phyloP scores from a whole-genome alignment of 1,139 yeast species.

The Oligophagozyma castellii region DNA sequence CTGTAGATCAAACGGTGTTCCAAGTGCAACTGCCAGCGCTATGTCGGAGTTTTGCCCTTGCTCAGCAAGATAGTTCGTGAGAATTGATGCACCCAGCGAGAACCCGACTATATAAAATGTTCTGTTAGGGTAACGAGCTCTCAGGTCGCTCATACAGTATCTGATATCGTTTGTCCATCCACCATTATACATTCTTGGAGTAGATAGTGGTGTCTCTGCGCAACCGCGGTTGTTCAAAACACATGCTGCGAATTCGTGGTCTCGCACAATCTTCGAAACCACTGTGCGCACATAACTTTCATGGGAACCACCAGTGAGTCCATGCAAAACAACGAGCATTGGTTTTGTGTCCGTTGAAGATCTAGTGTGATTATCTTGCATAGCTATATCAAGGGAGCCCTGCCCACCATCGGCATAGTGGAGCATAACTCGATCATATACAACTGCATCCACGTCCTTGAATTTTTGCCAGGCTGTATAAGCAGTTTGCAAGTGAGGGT shows the following conservation, averaged over 20 bases:
- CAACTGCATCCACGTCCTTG: constrained; percentile 30
- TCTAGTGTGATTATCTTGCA: constrained; percentile 24
- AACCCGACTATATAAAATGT: constrained; percentile 40
- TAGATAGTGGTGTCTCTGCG: constrained; percentile 41
- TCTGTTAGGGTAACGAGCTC: constrained; percentile 36
- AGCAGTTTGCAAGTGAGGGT: constrained; percentile 57
- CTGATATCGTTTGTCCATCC: constrained; percentile 51
- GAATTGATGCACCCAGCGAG: constrained; percentile 44
- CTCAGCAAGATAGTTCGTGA: constrained; percentile 43
- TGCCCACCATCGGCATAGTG: constrained; percentile 39
- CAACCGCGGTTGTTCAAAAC: constrained; percentile 50
- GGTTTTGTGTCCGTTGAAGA: constrained; percentile 31
- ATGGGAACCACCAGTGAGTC: constrained; percentile 50
- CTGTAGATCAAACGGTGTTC: constrained; percentile 39
- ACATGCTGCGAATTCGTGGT: constrained; percentile 36
- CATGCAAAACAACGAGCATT: constrained; percentile 41
- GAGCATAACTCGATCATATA: constrained; percentile 41
- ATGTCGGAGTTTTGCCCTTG: constrained; percentile 31
- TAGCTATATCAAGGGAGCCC: constrained; percentile 47
- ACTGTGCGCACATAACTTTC: constrained; percentile 41
- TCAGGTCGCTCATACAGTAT: constrained; percentile 35
- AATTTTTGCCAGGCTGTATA: constrained; percentile 33
- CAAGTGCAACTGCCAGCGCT: constrained; percentile 37
- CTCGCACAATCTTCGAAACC: constrained; percentile 26
- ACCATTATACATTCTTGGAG: constrained; percentile 47